These are phyloP conservation scores for Candida orba DNA, from an alignment of 805 yeast species.

Conservation along the genomic window DNA sequence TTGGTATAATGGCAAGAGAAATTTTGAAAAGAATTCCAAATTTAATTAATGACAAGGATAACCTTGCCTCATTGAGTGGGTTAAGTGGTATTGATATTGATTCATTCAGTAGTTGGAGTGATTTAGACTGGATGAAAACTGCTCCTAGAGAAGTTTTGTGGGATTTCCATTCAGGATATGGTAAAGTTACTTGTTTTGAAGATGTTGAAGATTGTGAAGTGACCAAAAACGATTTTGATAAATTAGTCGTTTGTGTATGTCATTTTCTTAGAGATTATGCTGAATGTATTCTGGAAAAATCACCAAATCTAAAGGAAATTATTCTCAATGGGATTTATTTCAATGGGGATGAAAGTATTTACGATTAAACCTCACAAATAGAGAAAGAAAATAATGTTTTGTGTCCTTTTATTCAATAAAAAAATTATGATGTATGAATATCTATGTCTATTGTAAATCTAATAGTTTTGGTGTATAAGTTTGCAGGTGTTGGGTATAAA, in stretches of 20 bases:
- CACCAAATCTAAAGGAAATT: slow-evolving; percentile 30
- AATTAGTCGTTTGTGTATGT: slow-evolving; percentile 33
- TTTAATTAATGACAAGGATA: neutral
- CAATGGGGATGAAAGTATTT: slow-evolving; percentile 19
- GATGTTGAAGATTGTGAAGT: slow-evolving; percentile 33
- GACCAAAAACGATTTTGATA: slow-evolving; percentile 36
- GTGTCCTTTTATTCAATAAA: no score
- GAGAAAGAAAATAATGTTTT: neutral
- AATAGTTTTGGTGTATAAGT: slow-evolving; percentile 1
- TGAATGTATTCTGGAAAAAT: slow-evolving; percentile 23
- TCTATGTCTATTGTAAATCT: no score
- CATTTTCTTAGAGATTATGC: slow-evolving; percentile 43
- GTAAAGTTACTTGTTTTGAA: slow-evolving; percentile 32
- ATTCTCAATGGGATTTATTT: slow-evolving; percentile 38
- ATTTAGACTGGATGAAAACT: slow-evolving; percentile 23
- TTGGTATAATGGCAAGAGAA: slow-evolving; percentile 44
- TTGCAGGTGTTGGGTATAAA: slow-evolving; percentile 16
- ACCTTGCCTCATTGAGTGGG: neutral
- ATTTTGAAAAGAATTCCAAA: slow-evolving; percentile 28
- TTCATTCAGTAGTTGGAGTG: slow-evolving; percentile 12
- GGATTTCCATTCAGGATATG: slow-evolving; percentile 41
- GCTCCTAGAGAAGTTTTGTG: slow-evolving; percentile 33
- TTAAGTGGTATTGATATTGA: neutral
- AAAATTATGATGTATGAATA: no score
- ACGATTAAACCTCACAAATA: slow-evolving; percentile 12